Percentiles rank a stretch among this genome's conserved stretches.
Evolutionary conservation across 176 grass and related monocot genomes (phyloP).

Genomic region (Carex littledalei): DNA sequence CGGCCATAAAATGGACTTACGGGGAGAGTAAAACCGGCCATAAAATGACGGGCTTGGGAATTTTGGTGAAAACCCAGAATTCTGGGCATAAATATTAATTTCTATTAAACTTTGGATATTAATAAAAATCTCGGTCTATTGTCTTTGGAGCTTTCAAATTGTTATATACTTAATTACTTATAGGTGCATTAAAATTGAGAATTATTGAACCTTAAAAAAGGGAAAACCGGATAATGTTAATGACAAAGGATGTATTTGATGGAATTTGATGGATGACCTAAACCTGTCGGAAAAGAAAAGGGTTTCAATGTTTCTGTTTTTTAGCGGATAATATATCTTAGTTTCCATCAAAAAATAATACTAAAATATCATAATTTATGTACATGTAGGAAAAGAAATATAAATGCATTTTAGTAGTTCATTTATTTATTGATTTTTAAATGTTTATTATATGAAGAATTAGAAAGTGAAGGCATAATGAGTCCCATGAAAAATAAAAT

Average conservation of each 20-base stretch:
- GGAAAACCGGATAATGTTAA: not conserved
- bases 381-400: not conserved
- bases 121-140: too few relatives aligned
- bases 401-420: not conserved
- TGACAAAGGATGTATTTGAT: not conserved
- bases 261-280: not conserved
- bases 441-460: not conserved
- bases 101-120: too few relatives aligned
- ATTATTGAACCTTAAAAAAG: not conserved
- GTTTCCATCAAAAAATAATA: too few relatives aligned
- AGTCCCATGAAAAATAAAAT: too few relatives aligned
- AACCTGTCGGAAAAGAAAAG: not conserved
- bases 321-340: too few relatives aligned
- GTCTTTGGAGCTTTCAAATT: not conserved
- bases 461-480: not conserved
- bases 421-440: not conserved
- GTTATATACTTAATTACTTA: too few relatives aligned
- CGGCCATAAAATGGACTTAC: too few relatives aligned
- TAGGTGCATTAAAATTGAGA: not conserved
- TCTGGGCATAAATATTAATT: too few relatives aligned
- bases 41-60: too few relatives aligned
- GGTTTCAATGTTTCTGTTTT: not conserved
- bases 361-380: not conserved
- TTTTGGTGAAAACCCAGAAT: too few relatives aligned
- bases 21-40: too few relatives aligned